phyloP scores from a whole-genome alignment of 2,329 filamentous ascomycete species.

The Esteya vermicola region DNA sequence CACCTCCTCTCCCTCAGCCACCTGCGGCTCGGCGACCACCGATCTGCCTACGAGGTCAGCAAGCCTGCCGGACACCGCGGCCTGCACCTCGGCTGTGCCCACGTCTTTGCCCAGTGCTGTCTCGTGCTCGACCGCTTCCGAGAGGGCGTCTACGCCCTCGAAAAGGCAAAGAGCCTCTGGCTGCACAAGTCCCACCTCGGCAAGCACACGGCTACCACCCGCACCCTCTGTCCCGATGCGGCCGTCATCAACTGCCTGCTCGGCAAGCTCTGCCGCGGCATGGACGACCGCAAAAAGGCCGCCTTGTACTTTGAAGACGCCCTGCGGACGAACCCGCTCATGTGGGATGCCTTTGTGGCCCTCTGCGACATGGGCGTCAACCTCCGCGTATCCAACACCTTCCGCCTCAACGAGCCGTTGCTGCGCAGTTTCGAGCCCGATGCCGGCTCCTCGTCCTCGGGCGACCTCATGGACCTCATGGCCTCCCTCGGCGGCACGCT shows the following conservation, averaged over 20 bases:
- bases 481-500: conserved; percentile 17
- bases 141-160: conserved; percentile 71
- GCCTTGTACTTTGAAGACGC: conserved; percentile 78
- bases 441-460: background rate
- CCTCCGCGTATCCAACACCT: conserved; percentile 73
- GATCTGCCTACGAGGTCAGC: conserved; percentile 73
- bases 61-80: conserved; percentile 57
- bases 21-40: conserved; percentile 66
- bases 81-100: conserved; percentile 72
- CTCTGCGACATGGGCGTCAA: conserved; percentile 79
- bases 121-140: conserved; percentile 63
- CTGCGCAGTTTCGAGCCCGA: conserved; percentile 31
- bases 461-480: conserved; percentile 11
- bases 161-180: conserved; percentile 71
- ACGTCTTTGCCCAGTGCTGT: conserved; percentile 83
- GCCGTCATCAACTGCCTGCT: conserved; percentile 71
- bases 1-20: conserved; percentile 79
- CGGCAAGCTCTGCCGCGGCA: conserved; percentile 73
- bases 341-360: conserved; percentile 91
- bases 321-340: conserved; percentile 81
- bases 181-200: conserved; percentile 61
- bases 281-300: conserved; percentile 72
- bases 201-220: conserved; percentile 63
- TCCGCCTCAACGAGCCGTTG: conserved; percentile 51
- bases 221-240: conserved; percentile 67